Conservation (phyloP, 2,329 filamentous ascomycete species). For the Colletotrichum truncatum region DNA sequence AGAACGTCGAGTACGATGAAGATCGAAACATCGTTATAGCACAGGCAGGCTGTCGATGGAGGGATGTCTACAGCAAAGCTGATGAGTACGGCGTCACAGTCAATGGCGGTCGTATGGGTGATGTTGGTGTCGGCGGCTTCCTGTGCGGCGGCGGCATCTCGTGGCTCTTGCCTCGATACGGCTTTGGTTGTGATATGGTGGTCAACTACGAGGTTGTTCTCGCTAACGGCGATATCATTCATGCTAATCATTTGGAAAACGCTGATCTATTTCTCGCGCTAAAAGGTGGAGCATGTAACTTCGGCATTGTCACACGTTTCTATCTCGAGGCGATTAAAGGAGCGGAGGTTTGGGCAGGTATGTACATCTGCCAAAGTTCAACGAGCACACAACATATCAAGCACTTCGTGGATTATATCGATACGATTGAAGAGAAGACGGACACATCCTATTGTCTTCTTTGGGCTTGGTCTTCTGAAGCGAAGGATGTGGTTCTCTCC, state of each 20-base stretch:
- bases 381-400: constrained; percentile 28
- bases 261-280: constrained; percentile 56
- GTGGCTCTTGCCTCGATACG: constrained; percentile 53
- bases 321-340: constrained; percentile 34
- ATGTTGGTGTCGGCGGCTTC: constrained; percentile 54
- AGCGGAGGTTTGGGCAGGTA: constrained; percentile 25
- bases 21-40: constrained; percentile 16
- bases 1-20: constrained; percentile 24
- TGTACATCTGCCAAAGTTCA: not conserved
- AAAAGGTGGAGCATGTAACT: constrained; percentile 59
- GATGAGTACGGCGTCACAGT: constrained; percentile 42
- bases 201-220: constrained; percentile 55
- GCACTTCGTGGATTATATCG: constrained; percentile 40
- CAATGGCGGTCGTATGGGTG: constrained; percentile 51
- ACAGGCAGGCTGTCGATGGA: constrained; percentile 23
- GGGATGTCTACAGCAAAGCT: constrained; percentile 22
- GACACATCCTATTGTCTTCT: not conserved
- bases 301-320: constrained; percentile 50
- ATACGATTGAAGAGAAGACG: not conserved
- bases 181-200: constrained; percentile 57
- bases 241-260: constrained; percentile 46
- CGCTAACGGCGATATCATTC: constrained; percentile 49
- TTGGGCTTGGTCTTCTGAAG: not conserved
- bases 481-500: not conserved
- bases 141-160: constrained; percentile 58